Base-by-base conservation (phyloP, 305 asterid genomes). In the Solanum hybrid region DNA sequence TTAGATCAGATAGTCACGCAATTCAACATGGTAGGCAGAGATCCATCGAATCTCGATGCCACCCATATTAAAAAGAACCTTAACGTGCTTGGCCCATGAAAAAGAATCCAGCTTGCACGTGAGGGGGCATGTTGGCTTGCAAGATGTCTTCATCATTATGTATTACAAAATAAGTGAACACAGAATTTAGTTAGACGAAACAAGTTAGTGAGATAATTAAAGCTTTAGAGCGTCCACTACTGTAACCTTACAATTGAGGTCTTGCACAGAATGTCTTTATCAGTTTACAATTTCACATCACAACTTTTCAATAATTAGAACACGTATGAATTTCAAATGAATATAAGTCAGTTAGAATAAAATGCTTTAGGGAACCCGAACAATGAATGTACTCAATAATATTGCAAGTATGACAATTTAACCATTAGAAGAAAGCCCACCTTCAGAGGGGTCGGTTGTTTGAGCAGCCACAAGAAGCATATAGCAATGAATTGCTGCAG, bases 391-490 rank as follows among this genome's bases (percentile, higher is more conserved):
- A 31, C 75, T 84, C 88, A 57, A 85, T 31, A 57, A 57, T 85
- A 57, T 20, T 22, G 77, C 88, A 57, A 61, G 88, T 37, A 57
- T 11, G 51, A 85, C 46, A 57, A 36, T 51, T 57, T 33, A 57
- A 20, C n/a, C 77, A 85, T 20, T 33, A 85, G 77, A 34, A 24
- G 40, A 83, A 29, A 42, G 28, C 75, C 36, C 31, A 88, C 95
- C 94, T 91, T 93, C 93, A 31, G 92, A 79, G n/a, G 95, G 95
- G 79, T 92, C 90, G 87, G 95, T 92, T 31, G 86, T 85, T 28
- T 61, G 92, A 46, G 90, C 88, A 88, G 39, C 78, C 20, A 76
- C 89, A 67, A 90, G 90, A 67, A 89, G 89, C 71, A 71, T 37
- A 71, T 57, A 90, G 92, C 89, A 92, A 89, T 51, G 79, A 88